phyloP scores from a whole-genome alignment of 2,329 filamentous ascomycete species.

The Fusarium humuli region DNA sequence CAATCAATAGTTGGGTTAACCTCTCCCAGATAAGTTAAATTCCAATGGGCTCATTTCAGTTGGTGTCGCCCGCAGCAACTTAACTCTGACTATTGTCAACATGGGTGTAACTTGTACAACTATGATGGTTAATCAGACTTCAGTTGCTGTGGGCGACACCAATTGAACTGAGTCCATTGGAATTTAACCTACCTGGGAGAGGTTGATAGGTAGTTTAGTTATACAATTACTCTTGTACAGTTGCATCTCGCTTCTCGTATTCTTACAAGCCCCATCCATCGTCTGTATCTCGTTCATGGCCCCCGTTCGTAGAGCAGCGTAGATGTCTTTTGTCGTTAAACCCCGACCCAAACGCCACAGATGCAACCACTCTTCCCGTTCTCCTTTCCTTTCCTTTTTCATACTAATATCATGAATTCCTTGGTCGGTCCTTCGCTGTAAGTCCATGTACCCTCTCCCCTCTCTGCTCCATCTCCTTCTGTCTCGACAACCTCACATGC shows the following conservation, averaged over 20 bases:
- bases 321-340: slow-evolving; percentile 26
- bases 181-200: neutral
- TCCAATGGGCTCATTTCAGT: neutral
- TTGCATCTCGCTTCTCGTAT: slow-evolving; percentile 23
- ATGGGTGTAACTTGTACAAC: neutral
- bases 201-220: neutral
- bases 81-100: neutral
- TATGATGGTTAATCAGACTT: neutral
- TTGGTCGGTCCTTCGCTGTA: slow-evolving; percentile 51
- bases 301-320: slow-evolving; percentile 32
- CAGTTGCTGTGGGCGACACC: neutral
- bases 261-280: slow-evolving; percentile 26
- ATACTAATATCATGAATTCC: slow-evolving; percentile 19
- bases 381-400: neutral
- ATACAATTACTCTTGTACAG: slow-evolving; percentile 9
- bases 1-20: neutral
- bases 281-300: slow-evolving; percentile 29
- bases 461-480: slow-evolving; percentile 59
- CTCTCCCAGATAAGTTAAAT: neutral
- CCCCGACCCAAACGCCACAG: slow-evolving; percentile 39
- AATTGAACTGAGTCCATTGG: neutral
- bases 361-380: slow-evolving; percentile 29
- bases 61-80: neutral
- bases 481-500: slow-evolving; percentile 63
- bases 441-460: slow-evolving; percentile 69